Percentiles rank a stretch among this genome's conserved stretches.
These are phyloP conservation scores for Naganishia friedmannii DNA, from an alignment of 768 basidiomycete species.

Conservation along the genomic window DNA sequence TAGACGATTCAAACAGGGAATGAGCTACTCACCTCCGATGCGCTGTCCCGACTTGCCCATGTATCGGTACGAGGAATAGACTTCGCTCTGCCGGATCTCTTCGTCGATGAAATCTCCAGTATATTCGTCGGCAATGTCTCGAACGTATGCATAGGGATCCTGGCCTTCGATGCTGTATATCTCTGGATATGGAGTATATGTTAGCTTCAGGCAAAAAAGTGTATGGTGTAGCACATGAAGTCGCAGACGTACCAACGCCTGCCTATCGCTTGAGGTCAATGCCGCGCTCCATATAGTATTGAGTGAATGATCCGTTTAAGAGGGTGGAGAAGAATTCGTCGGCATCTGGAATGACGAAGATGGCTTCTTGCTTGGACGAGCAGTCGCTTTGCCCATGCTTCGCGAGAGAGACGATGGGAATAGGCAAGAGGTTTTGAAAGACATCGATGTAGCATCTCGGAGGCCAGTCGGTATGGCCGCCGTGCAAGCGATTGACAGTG, in stretches of 20 bases:
- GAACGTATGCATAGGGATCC: slow-evolving; percentile 60
- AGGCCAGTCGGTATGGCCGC: slow-evolving; percentile 63
- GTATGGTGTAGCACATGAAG: background rate
- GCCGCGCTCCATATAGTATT: slow-evolving; percentile 56
- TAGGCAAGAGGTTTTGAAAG: slow-evolving; percentile 61
- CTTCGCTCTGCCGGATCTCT: slow-evolving; percentile 63
- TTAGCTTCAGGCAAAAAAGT: background rate
- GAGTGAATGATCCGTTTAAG: slow-evolving; percentile 57
- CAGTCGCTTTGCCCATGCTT: slow-evolving; percentile 44
- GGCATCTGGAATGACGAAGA: slow-evolving; percentile 61
- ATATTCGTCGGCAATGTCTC: slow-evolving; percentile 61
- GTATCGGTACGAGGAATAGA: slow-evolving; percentile 62
- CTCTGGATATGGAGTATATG: slow-evolving; percentile 17
- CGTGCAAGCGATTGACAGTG: slow-evolving; percentile 61
- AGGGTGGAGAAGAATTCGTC: slow-evolving; percentile 57
- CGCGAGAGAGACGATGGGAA: slow-evolving; percentile 60
- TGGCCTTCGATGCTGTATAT: slow-evolving; percentile 60
- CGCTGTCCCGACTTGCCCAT: slow-evolving; percentile 59
- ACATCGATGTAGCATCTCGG: slow-evolving; percentile 58
- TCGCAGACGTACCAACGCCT: slow-evolving; percentile 54
- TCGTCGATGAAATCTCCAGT: slow-evolving; percentile 66
- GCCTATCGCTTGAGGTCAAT: slow-evolving; percentile 65
- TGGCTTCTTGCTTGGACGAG: slow-evolving; percentile 51
- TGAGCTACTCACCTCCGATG: slow-evolving; percentile 51
- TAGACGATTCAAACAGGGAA: background rate